Conservation (phyloP, 257 asterid genomes). For the Verbena officinalis region DNA sequence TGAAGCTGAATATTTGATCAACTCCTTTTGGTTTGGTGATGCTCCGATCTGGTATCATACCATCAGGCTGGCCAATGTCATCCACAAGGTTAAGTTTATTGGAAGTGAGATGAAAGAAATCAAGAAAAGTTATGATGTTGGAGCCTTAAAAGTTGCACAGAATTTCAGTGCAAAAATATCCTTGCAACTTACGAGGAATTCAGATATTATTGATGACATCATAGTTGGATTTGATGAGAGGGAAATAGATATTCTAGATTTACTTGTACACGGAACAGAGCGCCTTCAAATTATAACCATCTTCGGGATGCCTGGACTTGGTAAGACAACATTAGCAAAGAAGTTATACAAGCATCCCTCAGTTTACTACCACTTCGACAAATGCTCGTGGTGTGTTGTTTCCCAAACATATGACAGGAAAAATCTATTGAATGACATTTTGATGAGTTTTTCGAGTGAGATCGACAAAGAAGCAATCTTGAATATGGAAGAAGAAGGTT, state of each 20-base stretch:
- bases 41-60: neutral
- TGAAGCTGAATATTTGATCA: neutral
- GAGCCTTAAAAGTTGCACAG: neutral
- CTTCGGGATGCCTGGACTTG: conserved; percentile 46
- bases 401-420: conserved; percentile 29
- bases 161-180: neutral
- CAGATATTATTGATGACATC: neutral
- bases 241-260: neutral
- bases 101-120: neutral
- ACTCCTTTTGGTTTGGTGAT: neutral
- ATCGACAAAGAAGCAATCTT: neutral
- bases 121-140: neutral
- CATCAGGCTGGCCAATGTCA: neutral
- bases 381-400: conserved; percentile 29
- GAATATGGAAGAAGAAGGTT: conserved; percentile 7
- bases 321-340: conserved; percentile 42
- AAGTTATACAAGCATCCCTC: conserved; percentile 27
- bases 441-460: neutral
- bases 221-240: neutral
- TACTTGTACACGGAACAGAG: neutral
- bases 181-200: neutral
- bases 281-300: conserved; percentile 27
- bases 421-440: conserved; percentile 28
- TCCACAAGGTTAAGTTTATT: neutral
- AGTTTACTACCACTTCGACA: conserved; percentile 25